phyloP scores from a whole-genome alignment of 176 grass and related monocot species.

The Chrysopogon serrulatus region DNA sequence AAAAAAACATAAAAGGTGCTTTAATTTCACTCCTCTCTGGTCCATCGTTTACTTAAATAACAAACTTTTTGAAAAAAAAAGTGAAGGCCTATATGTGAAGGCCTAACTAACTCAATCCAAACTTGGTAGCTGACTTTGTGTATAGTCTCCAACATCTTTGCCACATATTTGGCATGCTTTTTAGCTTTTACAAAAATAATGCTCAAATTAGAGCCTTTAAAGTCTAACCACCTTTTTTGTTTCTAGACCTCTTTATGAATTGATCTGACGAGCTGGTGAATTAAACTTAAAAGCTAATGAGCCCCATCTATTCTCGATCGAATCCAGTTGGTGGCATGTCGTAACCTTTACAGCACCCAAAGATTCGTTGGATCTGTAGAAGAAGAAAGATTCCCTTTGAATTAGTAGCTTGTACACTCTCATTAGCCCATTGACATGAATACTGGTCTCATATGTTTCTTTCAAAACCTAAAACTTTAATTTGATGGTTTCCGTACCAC shows the following conservation, averaged over 20 bases:
- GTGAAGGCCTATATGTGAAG: not conserved
- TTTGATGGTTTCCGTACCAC: not conserved
- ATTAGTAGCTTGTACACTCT: not conserved
- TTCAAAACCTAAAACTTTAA: conserved; percentile 6
- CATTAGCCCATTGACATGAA: not conserved
- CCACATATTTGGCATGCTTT: not conserved
- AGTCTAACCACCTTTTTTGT: conserved; percentile 16
- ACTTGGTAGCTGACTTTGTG: not conserved
- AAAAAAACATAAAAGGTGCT: not conserved
- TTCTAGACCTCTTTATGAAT: conserved; percentile 8
- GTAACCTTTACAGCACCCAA: conserved; percentile 36
- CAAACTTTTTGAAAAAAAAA: not conserved
- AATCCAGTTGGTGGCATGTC: conserved; percentile 19
- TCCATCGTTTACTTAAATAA: not conserved
- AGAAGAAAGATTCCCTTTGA: conserved; percentile 23
- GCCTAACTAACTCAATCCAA: not conserved
- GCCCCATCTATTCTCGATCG: conserved; percentile 8
- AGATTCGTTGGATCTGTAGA: conserved; percentile 23
- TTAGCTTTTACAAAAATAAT: conserved; percentile 10
- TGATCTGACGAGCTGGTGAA: not conserved
- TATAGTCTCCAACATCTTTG: not conserved
- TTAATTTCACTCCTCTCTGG: not conserved
- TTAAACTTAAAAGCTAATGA: conserved; percentile 26
- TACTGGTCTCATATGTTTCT: not conserved
- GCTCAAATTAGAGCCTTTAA: not conserved